phyloP scores from a whole-genome alignment of 1,284 basidiomycete species.

The Cryptococcus sp. region DNA sequence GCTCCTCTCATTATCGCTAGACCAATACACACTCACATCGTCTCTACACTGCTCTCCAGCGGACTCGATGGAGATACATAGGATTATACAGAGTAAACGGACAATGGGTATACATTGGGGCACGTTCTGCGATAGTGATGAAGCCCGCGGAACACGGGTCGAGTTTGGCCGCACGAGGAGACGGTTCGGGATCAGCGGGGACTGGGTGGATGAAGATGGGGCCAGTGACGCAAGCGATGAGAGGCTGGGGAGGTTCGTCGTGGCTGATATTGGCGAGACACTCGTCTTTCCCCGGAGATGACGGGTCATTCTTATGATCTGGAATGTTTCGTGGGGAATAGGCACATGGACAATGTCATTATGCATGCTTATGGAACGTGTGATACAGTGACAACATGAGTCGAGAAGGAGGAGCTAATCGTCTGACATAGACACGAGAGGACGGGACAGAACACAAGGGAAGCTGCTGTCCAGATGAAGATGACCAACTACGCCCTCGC shows the following conservation, averaged over 20 bases:
- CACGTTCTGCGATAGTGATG: slow-evolving; percentile 52
- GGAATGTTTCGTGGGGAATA: not conserved
- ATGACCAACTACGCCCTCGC: not conserved
- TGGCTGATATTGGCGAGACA: slow-evolving; percentile 50
- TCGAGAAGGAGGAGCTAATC: not conserved
- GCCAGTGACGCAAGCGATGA: slow-evolving; percentile 9
- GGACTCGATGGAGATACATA: slow-evolving; percentile 49
- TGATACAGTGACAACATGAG: not conserved
- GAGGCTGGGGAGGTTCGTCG: slow-evolving; percentile 43
- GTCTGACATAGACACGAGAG: too few species aligned
- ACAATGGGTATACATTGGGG: slow-evolving; percentile 53
- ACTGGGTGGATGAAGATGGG: slow-evolving; percentile 32
- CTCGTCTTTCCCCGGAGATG: slow-evolving; percentile 26
- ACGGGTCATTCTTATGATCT: not conserved
- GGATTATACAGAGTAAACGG: slow-evolving; percentile 36
- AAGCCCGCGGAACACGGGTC: slow-evolving; percentile 48
- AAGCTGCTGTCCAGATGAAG: not conserved
- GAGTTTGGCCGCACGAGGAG: slow-evolving; percentile 48
- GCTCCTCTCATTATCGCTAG: slow-evolving; percentile 47
- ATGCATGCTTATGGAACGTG: not conserved
- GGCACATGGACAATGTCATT: not conserved
- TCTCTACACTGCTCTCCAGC: slow-evolving; percentile 50
- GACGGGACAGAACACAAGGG: too few species aligned
- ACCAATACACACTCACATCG: slow-evolving; percentile 54
- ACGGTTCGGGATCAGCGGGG: slow-evolving; percentile 27